Evolutionary conservation across 352 stramenopile genomes (phyloP).

Genomic region (Pythium chondricola): DNA sequence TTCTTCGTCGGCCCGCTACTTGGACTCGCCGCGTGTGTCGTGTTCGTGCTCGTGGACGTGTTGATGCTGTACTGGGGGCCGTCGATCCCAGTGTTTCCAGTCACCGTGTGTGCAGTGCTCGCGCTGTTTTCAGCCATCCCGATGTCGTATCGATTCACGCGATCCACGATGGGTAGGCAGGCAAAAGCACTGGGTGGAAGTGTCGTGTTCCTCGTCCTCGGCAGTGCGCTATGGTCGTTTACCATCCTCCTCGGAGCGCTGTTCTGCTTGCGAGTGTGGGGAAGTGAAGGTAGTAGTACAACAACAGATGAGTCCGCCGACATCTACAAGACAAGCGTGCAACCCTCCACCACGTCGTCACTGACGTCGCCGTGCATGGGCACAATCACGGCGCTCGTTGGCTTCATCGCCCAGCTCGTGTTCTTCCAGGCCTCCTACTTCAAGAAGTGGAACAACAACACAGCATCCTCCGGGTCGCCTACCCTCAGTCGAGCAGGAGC

Average conservation of each 20-base stretch:
- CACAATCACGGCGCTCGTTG: conserved; percentile 40
- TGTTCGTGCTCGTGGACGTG: conserved; percentile 48
- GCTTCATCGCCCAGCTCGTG: conserved; percentile 37
- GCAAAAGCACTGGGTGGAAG: conserved; percentile 33
- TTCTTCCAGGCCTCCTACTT: conserved; percentile 33
- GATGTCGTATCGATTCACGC: conserved; percentile 38
- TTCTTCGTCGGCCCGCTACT: conserved; percentile 34
- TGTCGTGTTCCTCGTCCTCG: conserved; percentile 45
- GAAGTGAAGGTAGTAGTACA: conserved; percentile 22
- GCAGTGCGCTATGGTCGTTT: conserved; percentile 51
- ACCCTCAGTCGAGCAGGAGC: not conserved
- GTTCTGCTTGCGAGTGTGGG: conserved; percentile 41
- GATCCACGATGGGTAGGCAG: conserved; percentile 20
- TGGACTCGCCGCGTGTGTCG: conserved; percentile 30
- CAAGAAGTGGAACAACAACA: not conserved
- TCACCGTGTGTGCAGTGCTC: conserved; percentile 35
- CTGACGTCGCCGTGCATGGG: conserved; percentile 28
- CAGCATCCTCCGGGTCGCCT: not conserved
- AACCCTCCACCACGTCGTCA: not conserved
- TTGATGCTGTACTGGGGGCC: conserved; percentile 37
- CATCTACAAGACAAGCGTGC: not conserved
- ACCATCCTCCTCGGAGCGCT: conserved; percentile 40
- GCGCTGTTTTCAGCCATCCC: conserved; percentile 51
- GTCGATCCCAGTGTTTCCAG: conserved; percentile 35
- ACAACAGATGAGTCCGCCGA: not conserved